A percentile compares a stretch with the other conserved stretches of the same genome.
These are phyloP conservation scores for Colletotrichum tabaci DNA, from an alignment of 2,329 filamentous ascomycete genomes.

Conservation along the genomic window DNA sequence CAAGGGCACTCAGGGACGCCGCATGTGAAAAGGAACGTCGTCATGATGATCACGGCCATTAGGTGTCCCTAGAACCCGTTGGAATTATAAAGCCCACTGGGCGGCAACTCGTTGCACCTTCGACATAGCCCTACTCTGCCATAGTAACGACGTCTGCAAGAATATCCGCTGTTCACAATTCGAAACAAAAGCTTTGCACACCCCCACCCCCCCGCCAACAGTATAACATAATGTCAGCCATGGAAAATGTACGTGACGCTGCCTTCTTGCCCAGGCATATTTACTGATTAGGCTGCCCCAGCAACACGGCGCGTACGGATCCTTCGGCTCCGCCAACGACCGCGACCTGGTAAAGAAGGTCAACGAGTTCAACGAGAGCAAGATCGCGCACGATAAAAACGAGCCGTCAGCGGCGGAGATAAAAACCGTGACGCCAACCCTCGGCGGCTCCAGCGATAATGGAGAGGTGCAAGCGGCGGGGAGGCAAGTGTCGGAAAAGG, in stretches of 20 bases:
- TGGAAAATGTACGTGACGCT: background rate
- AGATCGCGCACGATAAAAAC: conserved; percentile 4
- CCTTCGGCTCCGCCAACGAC: conserved; percentile 8
- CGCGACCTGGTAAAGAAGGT: conserved; percentile 7
- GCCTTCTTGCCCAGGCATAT: too few species aligned
- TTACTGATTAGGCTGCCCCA: background rate
- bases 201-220: too few species aligned
- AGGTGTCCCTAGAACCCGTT: background rate
- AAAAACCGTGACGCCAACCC: background rate
- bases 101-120: too few species aligned
- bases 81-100: too few species aligned
- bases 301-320: conserved; percentile 16
- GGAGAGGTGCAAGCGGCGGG: background rate
- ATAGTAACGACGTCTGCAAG: background rate
- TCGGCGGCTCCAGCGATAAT: background rate
- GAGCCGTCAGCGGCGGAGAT: background rate
- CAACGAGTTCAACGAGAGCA: conserved; percentile 9
- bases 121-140: background rate
- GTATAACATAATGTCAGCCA: background rate
- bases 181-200: background rate
- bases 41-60: conserved; percentile 3
- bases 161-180: background rate
- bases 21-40: background rate
- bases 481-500: conserved; percentile 1
- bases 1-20: background rate